Evolutionary conservation across 2,329 filamentous ascomycete genomes (phyloP), one percentile per base, ranked within the genome.

Genomic region (Pseudogymnoascus sp.): DNA sequence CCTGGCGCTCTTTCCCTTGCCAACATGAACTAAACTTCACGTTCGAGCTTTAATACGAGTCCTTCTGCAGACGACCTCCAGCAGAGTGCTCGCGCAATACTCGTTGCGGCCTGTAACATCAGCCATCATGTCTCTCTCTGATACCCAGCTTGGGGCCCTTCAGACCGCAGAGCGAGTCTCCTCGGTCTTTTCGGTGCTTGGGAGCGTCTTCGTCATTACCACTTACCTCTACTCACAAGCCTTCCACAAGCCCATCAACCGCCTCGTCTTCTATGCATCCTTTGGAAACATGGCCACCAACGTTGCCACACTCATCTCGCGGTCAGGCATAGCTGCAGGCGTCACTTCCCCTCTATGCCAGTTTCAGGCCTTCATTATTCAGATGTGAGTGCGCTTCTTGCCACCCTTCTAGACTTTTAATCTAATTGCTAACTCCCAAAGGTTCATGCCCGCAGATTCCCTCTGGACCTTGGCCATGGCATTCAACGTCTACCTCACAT

Each of bases 281-380:
- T 82, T 81, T 71, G 83, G 82, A 5, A 86, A 86, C 66, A 72
- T 86, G n/a, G 71, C 83, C 62, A 76, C 79, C 29, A 85, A 83
- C 70, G 75, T 82, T 36, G 83, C 79, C 0, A 83, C 82, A 5
- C 70, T 85, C 4, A 81, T 85, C 41, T 81, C 81, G 71, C 77
- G 24, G 75, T 75, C 76, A 2, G 80, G 78, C 1, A 50, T 71
- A 9, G 26, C 40, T 2, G 26, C 64, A 57, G 29, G 39, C 60
- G 54, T 63, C 29, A 64, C 67, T 59, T 63, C 65, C 3, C 64
- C 65, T 11, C 36, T 70, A 8, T 87, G 90, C 69, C 86, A 90
- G 70, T 82, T 90, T 29, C 90, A 96, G 69, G 89, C 78, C 0
- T 89, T 92, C 65, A 73, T 95, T n/a, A 87, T 95, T 63, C 89